Evolutionary conservation across 2,329 filamentous ascomycete genomes (phyloP).

Genomic region (Penicillium glabrum): DNA sequence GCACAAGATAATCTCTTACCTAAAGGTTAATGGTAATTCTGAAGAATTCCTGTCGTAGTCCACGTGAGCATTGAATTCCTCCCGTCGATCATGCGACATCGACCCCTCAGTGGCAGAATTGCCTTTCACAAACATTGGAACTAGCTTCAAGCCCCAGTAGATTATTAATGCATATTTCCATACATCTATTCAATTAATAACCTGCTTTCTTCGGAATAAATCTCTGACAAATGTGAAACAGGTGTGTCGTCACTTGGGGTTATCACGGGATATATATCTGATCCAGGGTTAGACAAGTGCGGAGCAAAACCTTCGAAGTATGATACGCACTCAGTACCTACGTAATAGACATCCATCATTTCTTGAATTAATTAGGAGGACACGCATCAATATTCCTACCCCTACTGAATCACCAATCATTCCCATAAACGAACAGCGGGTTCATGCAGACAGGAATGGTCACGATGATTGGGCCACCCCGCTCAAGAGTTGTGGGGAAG

Average conservation of each 20-base stretch:
- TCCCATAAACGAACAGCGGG: constrained; percentile 5
- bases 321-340: neutral
- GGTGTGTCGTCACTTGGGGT: neutral
- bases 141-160: neutral
- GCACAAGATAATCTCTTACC: neutral
- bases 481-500: neutral
- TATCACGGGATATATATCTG: neutral
- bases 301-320: neutral
- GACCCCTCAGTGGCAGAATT: neutral
- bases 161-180: neutral
- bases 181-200: neutral
- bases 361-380: neutral
- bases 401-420: neutral
- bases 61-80: neutral
- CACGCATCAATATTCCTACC: neutral
- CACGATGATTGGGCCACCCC: constrained; percentile 2
- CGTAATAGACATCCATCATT: neutral
- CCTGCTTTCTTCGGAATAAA: neutral
- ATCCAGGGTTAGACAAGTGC: neutral
- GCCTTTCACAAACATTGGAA: neutral
- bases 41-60: neutral
- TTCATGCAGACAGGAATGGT: constrained; percentile 6
- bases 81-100: neutral
- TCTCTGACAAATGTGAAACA: neutral
- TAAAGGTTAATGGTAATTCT: neutral